Evolutionary conservation across 805 yeast species (phyloP).

Genomic region (Maudiozyma pseudohumilis): DNA sequence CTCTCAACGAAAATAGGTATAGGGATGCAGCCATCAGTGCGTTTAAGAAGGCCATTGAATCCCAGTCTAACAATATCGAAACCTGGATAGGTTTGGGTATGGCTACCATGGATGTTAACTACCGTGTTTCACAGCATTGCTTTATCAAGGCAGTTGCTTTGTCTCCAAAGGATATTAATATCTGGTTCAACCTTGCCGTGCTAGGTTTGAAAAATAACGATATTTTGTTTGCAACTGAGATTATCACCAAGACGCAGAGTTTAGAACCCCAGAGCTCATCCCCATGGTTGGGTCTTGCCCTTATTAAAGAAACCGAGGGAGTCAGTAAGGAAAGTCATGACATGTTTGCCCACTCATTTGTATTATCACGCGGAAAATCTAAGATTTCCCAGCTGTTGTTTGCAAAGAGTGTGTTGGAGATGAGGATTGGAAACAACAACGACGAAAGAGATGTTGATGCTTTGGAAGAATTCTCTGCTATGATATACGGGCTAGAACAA

Average conservation of each 20-base stretch:
- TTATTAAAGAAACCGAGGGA: conserved; percentile 44
- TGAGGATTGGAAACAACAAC: conserved; percentile 34
- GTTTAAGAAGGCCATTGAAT: conserved; percentile 57
- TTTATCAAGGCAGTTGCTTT: conserved; percentile 71
- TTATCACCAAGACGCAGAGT: conserved; percentile 66
- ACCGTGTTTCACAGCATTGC: conserved; percentile 83
- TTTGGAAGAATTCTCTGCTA: conserved; percentile 56
- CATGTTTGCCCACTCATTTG: conserved; percentile 68
- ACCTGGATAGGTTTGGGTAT: conserved; percentile 82
- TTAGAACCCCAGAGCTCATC: conserved; percentile 64
- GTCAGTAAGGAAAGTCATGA: conserved; percentile 41
- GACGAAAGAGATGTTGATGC: conserved; percentile 48
- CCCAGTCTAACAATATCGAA: conserved; percentile 59
- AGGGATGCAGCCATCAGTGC: conserved; percentile 45
- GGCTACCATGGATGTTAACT: conserved; percentile 52
- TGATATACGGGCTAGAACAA: conserved; percentile 55
- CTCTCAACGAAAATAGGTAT: conserved; percentile 21
- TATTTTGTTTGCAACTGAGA: conserved; percentile 57
- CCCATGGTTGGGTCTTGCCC: conserved; percentile 84
- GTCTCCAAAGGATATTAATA: conserved; percentile 53
- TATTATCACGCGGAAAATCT: conserved; percentile 64
- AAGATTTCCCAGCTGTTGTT: conserved; percentile 63
- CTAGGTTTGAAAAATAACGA: conserved; percentile 65
- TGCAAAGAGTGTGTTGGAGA: conserved; percentile 47
- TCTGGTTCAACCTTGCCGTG: conserved; percentile 79